Percentiles rank a stretch among this genome's conserved stretches.
phyloP scores from a whole-genome alignment of 352 stramenopile species.

The Globisporangium echinulatum region DNA sequence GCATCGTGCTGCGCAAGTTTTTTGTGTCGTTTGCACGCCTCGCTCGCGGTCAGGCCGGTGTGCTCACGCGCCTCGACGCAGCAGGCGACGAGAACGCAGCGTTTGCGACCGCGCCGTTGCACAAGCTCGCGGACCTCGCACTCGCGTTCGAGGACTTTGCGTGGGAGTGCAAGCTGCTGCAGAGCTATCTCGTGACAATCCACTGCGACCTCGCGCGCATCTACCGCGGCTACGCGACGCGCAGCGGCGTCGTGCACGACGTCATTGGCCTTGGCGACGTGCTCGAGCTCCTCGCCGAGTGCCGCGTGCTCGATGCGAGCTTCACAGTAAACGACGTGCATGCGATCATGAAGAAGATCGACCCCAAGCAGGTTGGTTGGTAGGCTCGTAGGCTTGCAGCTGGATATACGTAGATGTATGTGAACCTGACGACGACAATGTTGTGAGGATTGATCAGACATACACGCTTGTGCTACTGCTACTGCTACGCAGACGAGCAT shows the following conservation, averaged over 20 bases:
- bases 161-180: slow-evolving; percentile 69
- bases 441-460: too few species aligned
- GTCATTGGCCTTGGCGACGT: slow-evolving; percentile 53
- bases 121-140: slow-evolving; percentile 43
- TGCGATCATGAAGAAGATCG: slow-evolving; percentile 34
- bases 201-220: slow-evolving; percentile 71
- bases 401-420: neutral
- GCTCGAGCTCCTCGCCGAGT: slow-evolving; percentile 54
- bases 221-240: slow-evolving; percentile 59
- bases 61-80: slow-evolving; percentile 45
- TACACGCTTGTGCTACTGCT: neutral
- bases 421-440: too few species aligned
- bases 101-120: slow-evolving; percentile 44
- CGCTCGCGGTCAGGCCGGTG: slow-evolving; percentile 51
- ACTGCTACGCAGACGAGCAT: slow-evolving; percentile 19
- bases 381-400: neutral
- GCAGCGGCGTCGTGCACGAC: slow-evolving; percentile 25
- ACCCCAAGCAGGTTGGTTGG: slow-evolving; percentile 30
- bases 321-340: slow-evolving; percentile 39
- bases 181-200: slow-evolving; percentile 60
- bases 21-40: slow-evolving; percentile 66
- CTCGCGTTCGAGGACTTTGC: slow-evolving; percentile 56
- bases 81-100: slow-evolving; percentile 50
- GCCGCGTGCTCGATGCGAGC: slow-evolving; percentile 49
- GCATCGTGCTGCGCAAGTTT: slow-evolving; percentile 74